Percentiles rank a stretch among this genome's conserved stretches.
These are phyloP conservation scores for Termitomyces sp. DNA, from an alignment of 768 basidiomycete genomes.

Conservation along the genomic window DNA sequence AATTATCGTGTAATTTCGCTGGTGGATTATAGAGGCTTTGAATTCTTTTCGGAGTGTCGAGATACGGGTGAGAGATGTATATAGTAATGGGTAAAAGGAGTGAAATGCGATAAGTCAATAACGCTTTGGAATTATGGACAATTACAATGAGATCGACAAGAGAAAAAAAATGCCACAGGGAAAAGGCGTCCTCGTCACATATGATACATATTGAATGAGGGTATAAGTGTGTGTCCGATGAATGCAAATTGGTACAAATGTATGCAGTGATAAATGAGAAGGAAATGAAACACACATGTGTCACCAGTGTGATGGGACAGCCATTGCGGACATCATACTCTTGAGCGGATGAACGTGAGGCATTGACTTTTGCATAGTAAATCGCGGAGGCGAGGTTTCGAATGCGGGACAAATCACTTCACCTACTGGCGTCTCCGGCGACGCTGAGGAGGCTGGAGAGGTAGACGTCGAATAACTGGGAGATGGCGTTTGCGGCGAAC, in stretches of 20 bases:
- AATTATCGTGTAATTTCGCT: too few species aligned
- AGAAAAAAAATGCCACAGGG: constrained; percentile 1
- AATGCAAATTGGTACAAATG: constrained; percentile 11
- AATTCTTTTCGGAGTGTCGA: neutral
- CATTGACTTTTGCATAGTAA: constrained; percentile 30
- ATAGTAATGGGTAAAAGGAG: neutral
- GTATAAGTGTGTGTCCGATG: constrained; percentile 14
- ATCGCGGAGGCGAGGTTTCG: constrained; percentile 35
- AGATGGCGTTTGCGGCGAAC: constrained; percentile 53
- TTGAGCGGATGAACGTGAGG: constrained; percentile 44
- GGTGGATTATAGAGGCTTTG: neutral
- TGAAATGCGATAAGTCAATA: constrained; percentile 7
- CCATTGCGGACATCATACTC: constrained; percentile 62
- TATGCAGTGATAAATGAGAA: constrained; percentile 15
- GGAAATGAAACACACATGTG: constrained; percentile 18
- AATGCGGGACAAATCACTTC: constrained; percentile 50
- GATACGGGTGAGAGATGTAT: neutral
- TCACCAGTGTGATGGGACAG: constrained; percentile 61
- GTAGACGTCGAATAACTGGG: constrained; percentile 49
- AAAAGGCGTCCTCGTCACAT: constrained; percentile 3
- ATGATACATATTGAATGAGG: constrained; percentile 7
- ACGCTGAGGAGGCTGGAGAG: constrained; percentile 59
- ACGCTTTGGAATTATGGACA: neutral
- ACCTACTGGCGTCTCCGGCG: constrained; percentile 55
- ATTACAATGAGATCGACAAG: neutral